Evolutionary conservation across 1,139 yeast genomes (phyloP), one percentile per base, ranked within the genome.

Genomic region (Yamadazyma spencermartinsiae): DNA sequence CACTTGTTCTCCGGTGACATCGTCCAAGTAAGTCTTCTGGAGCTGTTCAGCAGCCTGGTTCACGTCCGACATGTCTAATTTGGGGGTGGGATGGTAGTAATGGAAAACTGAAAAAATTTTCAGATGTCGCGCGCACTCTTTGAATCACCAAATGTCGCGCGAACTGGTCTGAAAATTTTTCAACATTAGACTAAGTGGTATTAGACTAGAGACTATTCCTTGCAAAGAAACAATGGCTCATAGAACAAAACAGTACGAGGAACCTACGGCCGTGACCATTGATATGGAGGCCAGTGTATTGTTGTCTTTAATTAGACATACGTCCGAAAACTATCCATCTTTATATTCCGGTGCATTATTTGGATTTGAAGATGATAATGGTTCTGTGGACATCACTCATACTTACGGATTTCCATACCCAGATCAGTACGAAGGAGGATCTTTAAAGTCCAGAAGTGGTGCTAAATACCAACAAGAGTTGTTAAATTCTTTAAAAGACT

Each of bases 1-100:
- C 36, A 92, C 96, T 67, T 82, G 86, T 69, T 92, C 98, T 36
- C 98, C 98, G 48, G 98, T 90, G 54, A 71, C 95, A 44, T 89
- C 97, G 63, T 92, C 98, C 54, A 92, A 75, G 60, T 88, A 80
- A 32, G 87, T 80, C 75, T 89, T 90, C 63, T 87, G 90, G 51
- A 88, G 80, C 54, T 79, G 81, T 56, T 89, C 96, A 37, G 94
- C 66, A 40, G 75, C 83, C 58, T 80, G 72, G 45, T 82, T 80
- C 46, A 76, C 81, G 52, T 68, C 74, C 44, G 76, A 61, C 76
- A 72, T 70, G 34, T 35, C 11, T 20, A 20, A 20, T 11, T 8
- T 20, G 10, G 24, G 10, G 24, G 11, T 8, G 11, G 24, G 24
- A 20, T 20, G 24, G 24, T 8, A 20, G 24, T 8, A 20, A 8